These are phyloP conservation scores for Scedosporium dehoogii DNA, from an alignment of 2,329 filamentous ascomycete species.

Conservation along the genomic window DNA sequence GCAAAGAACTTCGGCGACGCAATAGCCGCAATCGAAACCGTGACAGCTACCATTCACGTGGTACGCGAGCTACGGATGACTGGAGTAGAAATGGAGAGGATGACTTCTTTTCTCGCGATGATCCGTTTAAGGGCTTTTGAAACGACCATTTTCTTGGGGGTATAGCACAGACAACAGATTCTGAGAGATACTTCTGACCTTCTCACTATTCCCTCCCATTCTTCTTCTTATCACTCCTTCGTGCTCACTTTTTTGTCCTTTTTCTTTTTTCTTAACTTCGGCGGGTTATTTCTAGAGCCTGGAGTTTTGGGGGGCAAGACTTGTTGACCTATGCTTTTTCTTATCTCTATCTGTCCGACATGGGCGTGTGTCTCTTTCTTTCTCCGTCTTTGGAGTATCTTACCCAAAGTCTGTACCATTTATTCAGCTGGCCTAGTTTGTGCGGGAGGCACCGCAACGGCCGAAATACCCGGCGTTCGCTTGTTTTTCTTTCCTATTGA, in stretches of 20 bases:
- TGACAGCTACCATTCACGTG: slow-evolving; percentile 38
- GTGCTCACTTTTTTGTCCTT: neutral
- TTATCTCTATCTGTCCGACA: neutral
- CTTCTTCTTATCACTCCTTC: slow-evolving; percentile 3
- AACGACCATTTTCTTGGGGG: neutral
- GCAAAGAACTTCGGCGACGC: slow-evolving; percentile 43
- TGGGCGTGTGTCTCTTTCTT: neutral
- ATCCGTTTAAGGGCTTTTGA: slow-evolving; percentile 54
- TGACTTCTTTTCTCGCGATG: slow-evolving; percentile 43
- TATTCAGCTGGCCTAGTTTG: neutral
- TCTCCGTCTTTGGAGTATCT: neutral
- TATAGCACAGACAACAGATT: no score
- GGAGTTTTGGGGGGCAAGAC: neutral
- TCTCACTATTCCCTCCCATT: slow-evolving; percentile 4
- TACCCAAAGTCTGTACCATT: neutral
- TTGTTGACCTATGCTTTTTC: neutral
- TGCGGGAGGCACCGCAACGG: neutral
- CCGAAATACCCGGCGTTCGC: neutral
- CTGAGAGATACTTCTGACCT: neutral
- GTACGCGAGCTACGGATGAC: slow-evolving; percentile 35
- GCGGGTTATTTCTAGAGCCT: neutral
- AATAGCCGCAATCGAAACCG: slow-evolving; percentile 44
- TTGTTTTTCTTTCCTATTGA: neutral
- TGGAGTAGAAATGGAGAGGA: slow-evolving; percentile 33
- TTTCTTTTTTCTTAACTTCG: neutral